Evolutionary conservation across 495 filamentous ascomycete species (phyloP).

Genomic region (Rusavskia elegans): DNA sequence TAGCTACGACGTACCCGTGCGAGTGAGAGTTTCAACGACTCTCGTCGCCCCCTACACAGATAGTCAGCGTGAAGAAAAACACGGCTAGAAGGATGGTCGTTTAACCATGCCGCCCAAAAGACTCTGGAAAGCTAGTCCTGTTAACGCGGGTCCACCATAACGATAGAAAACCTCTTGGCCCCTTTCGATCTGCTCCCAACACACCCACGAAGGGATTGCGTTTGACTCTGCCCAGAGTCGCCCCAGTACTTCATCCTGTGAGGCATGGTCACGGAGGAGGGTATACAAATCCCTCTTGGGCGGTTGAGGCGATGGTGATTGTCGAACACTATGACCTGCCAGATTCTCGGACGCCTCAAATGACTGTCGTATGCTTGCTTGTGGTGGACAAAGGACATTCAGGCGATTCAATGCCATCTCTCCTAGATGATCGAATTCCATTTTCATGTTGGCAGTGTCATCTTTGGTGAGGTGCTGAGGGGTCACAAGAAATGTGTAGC

Average conservation of each 20-base stretch:
- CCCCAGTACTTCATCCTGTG: conserved; percentile 37
- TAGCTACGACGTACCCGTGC: conserved; percentile 32
- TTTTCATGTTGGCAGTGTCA: conserved; percentile 41
- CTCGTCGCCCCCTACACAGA: conserved; percentile 7
- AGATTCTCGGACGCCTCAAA: background rate
- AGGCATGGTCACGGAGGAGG: conserved; percentile 40
- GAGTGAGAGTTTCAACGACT: conserved; percentile 55
- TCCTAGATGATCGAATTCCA: conserved; percentile 51
- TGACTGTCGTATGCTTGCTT: background rate
- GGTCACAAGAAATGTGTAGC: conserved; percentile 55
- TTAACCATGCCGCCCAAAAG: conserved; percentile 45
- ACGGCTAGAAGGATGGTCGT: background rate
- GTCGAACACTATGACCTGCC: conserved; percentile 2
- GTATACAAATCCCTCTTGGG: conserved; percentile 41
- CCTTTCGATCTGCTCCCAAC: conserved; percentile 62
- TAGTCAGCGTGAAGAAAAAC: background rate
- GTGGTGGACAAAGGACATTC: conserved; percentile 34
- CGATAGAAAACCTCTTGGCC: conserved; percentile 48
- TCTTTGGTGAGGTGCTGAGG: conserved; percentile 45
- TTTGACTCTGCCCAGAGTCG: conserved; percentile 53
- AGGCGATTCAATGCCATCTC: conserved; percentile 48
- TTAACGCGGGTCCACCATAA: conserved; percentile 50
- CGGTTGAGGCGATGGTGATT: background rate
- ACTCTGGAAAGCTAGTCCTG: conserved; percentile 46
- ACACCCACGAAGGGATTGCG: conserved; percentile 61